Evolutionary conservation across 75 land plant species (phyloP), one percentile per base, ranked within the genome.

Genomic region (Selaginella tamariscina): DNA sequence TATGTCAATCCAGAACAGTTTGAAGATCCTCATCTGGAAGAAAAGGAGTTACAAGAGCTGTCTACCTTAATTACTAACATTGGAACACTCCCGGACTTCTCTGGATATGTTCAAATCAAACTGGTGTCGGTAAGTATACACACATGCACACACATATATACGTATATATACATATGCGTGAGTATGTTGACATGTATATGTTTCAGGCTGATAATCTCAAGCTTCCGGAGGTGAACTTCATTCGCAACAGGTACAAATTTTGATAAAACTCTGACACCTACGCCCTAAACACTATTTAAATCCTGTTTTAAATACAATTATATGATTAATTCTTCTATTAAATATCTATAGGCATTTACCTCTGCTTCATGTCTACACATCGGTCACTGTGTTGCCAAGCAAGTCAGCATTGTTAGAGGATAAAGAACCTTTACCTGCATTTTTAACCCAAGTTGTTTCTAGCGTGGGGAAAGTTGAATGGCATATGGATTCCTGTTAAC

Each of bases 401-500:
- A 29, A 29, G 24, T 24, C 73, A 1, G 49, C 11, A 39, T 39
- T 15, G 15, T 5, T 5, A 39, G 15, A 39, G 15, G 71, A 56
- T 2, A 56, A 30, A 31, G 32, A 29, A 11, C 21, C 29, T 5
- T 5, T 2, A 2, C 73, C 73, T 23, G 73, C 70, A 24, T 71
- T 65, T 39, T 26, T 71, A 63, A 71, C 65, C 21, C 29, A 71
- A 1, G 55, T 64, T 23, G 73, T 64, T 30, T 18, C 24, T 29
- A 56, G 73, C 68, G 64, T 0, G 11, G 73, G 69, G 29, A 65
- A 33, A 32, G 70, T 68, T 26, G 67, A 71, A 31, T 71, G 73
- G 73, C 44, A 71, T 68, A n/a, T 64, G 73, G 73, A 71, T 71
- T 31, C 68, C 73, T 32, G 70, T 71, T 1, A 64, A 23, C 68